Evolutionary conservation across 345 rosid species (phyloP).

Genomic region (Hypericum androsaemum): DNA sequence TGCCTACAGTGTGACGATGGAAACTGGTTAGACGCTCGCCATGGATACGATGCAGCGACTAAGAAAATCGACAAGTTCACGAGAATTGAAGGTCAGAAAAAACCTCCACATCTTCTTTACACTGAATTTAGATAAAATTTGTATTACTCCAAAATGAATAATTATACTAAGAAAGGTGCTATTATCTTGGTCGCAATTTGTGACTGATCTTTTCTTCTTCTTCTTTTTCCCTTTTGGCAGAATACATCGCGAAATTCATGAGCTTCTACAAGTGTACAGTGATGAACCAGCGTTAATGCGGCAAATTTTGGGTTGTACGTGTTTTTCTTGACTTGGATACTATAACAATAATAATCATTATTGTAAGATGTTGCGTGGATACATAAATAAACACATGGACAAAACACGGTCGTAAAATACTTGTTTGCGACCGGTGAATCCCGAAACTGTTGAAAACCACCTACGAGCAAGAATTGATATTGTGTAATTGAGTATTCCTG

Average conservation of each 20-base stretch:
- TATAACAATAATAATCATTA: too few relatives aligned
- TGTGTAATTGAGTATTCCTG: too few relatives aligned
- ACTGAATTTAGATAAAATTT: not conserved
- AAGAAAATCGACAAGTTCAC: conserved; percentile 24
- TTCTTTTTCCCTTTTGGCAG: conserved; percentile 18
- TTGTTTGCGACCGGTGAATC: too few relatives aligned
- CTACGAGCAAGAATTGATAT: too few relatives aligned
- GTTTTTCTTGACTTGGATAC: too few relatives aligned
- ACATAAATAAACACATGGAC: too few relatives aligned
- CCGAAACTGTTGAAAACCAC: too few relatives aligned
- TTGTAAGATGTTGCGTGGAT: too few relatives aligned
- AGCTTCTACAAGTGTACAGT: conserved; percentile 35
- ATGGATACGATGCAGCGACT: conserved; percentile 10
- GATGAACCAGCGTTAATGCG: not conserved
- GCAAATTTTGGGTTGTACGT: too few relatives aligned
- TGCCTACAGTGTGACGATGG: conserved; percentile 16
- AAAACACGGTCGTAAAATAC: too few relatives aligned
- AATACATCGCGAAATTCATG: conserved; percentile 52
- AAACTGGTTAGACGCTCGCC: conserved; percentile 12
- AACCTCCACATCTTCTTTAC: not conserved
- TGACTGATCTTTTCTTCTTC: too few relatives aligned
- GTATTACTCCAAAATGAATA: not conserved
- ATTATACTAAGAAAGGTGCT: too few relatives aligned
- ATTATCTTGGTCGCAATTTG: not conserved
- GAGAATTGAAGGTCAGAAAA: conserved; percentile 42